Conservation (phyloP, 1,139 yeast species). For the Fermentozyma sake region DNA sequence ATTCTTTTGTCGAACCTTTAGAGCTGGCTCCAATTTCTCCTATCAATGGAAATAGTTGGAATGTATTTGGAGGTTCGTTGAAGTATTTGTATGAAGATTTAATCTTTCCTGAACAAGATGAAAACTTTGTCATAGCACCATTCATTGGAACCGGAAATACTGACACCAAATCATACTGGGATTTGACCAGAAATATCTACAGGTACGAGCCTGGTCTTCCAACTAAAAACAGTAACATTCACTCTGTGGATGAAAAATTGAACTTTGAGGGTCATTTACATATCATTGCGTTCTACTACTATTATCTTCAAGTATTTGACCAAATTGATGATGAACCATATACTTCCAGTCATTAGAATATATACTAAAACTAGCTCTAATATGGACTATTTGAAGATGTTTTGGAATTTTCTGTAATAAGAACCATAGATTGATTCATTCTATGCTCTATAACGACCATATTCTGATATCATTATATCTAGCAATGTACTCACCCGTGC, state of each 20-base stretch:
- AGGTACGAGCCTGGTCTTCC: constrained; percentile 31
- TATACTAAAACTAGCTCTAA: too few species aligned
- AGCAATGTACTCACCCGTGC: too few species aligned
- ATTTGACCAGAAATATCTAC: constrained; percentile 32
- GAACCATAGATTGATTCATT: too few species aligned
- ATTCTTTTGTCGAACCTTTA: constrained; percentile 29
- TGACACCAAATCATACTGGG: constrained; percentile 41
- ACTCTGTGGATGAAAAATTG: constrained; percentile 33
- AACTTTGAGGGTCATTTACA: constrained; percentile 22
- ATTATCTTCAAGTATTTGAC: constrained; percentile 34
- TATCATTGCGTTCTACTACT: constrained; percentile 32
- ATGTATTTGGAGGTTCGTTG: constrained; percentile 51
- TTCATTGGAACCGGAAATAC: constrained; percentile 35
- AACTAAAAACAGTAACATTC: constrained; percentile 15
- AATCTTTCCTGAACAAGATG: constrained; percentile 24
- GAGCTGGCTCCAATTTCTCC: constrained; percentile 64
- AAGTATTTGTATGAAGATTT: constrained; percentile 52
- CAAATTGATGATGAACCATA: constrained; percentile 12
- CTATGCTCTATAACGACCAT: too few species aligned
- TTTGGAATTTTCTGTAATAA: too few species aligned
- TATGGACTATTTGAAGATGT: too few species aligned
- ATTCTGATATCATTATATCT: too few species aligned
- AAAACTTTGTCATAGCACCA: constrained; percentile 30
- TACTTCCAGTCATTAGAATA: too few species aligned
- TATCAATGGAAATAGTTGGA: constrained; percentile 46